Conservation (phyloP, 2,329 filamentous ascomycete genomes). For the Pestalotiopsis sp. region DNA sequence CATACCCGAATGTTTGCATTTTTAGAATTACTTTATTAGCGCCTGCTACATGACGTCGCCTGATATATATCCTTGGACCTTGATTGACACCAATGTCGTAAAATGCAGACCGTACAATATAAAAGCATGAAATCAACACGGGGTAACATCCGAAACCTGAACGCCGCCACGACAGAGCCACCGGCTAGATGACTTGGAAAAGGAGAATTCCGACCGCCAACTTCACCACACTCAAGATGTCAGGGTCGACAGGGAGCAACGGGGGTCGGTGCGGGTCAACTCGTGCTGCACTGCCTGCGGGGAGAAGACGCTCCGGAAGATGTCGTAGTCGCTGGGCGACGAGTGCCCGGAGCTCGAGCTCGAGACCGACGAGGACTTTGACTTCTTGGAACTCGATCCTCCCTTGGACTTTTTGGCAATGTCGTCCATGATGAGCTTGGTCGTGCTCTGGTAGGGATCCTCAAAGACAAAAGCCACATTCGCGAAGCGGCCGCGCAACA, state of each 20-base stretch:
- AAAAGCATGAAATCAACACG: not conserved
- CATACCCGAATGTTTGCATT: not conserved
- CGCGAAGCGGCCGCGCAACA: conserved; percentile 61
- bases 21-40: not conserved
- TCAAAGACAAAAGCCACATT: conserved; percentile 67
- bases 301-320: conserved; percentile 53
- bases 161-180: not conserved
- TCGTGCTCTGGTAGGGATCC: conserved; percentile 53
- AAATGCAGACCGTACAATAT: not conserved
- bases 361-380: conserved; percentile 29
- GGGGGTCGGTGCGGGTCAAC: conserved; percentile 52
- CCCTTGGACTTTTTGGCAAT: conserved; percentile 51
- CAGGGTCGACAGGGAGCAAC: conserved; percentile 55
- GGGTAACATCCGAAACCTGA: not conserved
- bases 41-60: not conserved
- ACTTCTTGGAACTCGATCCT: conserved; percentile 27
- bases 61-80: not conserved
- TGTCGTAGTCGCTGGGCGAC: conserved; percentile 7
- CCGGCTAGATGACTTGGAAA: conserved; percentile 6
- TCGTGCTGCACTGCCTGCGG: conserved; percentile 49
- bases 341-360: conserved; percentile 26
- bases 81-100: not conserved
- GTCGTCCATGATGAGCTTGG: conserved; percentile 54
- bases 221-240: conserved; percentile 29
- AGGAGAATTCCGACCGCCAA: not conserved